Evolutionary conservation across 2,329 filamentous ascomycete species (phyloP).

Genomic region (Arthrobotrys iridis): DNA sequence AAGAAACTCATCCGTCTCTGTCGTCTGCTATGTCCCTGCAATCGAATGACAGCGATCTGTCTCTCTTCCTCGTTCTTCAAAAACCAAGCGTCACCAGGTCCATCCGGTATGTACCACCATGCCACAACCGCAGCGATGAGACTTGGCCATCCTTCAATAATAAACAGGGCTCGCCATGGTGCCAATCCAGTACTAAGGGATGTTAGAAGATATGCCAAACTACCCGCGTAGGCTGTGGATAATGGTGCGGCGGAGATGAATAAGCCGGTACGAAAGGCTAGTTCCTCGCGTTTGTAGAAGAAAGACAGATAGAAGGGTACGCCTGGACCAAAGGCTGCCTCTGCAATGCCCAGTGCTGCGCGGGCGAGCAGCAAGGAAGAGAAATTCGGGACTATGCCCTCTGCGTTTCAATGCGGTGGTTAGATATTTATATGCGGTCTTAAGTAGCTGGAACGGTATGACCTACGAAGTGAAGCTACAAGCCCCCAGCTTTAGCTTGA

Average conservation of each 20-base stretch:
- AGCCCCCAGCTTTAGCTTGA: slow-evolving; percentile 57
- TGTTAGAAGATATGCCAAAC: slow-evolving; percentile 73
- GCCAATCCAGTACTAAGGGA: slow-evolving; percentile 68
- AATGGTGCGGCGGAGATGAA: slow-evolving; percentile 82
- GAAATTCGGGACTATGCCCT: slow-evolving; percentile 57
- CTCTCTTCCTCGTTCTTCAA: slow-evolving; percentile 68
- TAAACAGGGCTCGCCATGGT: slow-evolving; percentile 73
- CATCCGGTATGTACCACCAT: slow-evolving; percentile 67
- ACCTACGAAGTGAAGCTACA: slow-evolving; percentile 57
- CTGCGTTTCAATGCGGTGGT: slow-evolving; percentile 50
- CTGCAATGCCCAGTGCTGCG: slow-evolving; percentile 70
- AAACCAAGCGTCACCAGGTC: slow-evolving; percentile 67
- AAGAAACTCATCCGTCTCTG: slow-evolving; percentile 51
- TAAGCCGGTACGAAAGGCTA: slow-evolving; percentile 84
- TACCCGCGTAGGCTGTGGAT: slow-evolving; percentile 81
- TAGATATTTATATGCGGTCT: slow-evolving; percentile 9
- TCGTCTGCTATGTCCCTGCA: slow-evolving; percentile 62
- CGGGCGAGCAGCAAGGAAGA: slow-evolving; percentile 67
- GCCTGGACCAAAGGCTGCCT: slow-evolving; percentile 71
- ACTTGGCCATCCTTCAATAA: slow-evolving; percentile 73
- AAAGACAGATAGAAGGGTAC: slow-evolving; percentile 73
- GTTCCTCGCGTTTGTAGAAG: slow-evolving; percentile 74
- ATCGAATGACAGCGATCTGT: slow-evolving; percentile 66
- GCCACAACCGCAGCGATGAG: slow-evolving; percentile 67
- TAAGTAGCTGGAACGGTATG: background rate